phyloP scores from a whole-genome alignment of 441 rosid genomes.

The Pelargonium hybrid region DNA sequence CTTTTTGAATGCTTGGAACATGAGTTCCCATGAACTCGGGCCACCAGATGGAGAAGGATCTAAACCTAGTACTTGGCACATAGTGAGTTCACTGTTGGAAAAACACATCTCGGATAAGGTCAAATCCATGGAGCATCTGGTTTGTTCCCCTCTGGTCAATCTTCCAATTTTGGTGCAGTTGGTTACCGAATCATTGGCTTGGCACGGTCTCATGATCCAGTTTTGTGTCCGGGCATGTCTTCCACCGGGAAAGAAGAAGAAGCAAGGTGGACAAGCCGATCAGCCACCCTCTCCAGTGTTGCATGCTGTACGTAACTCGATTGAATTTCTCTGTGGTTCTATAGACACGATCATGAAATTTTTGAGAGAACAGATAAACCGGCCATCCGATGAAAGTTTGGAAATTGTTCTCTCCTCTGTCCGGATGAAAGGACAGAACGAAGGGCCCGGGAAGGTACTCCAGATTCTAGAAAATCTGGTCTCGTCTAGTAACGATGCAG shows the following conservation, averaged over 20 bases:
- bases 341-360: slow-evolving; percentile 49
- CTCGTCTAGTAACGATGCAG: slow-evolving; percentile 34
- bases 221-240: slow-evolving; percentile 56
- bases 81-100: slow-evolving; percentile 47
- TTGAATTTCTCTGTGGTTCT: slow-evolving; percentile 29
- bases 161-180: slow-evolving; percentile 52
- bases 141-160: slow-evolving; percentile 34
- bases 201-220: slow-evolving; percentile 72
- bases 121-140: slow-evolving; percentile 37
- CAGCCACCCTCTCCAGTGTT: slow-evolving; percentile 34
- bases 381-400: slow-evolving; percentile 43
- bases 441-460: slow-evolving; percentile 64
- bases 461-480: slow-evolving; percentile 35
- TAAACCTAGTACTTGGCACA: slow-evolving; percentile 34
- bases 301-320: slow-evolving; percentile 39
- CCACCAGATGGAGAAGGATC: slow-evolving; percentile 25
- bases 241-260: slow-evolving; percentile 93
- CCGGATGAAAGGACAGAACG: slow-evolving; percentile 28
- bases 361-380: slow-evolving; percentile 36
- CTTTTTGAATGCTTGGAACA: slow-evolving; percentile 73
- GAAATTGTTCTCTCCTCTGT: slow-evolving; percentile 42
- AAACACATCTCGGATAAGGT: slow-evolving; percentile 42
- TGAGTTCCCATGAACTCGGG: slow-evolving; percentile 45
- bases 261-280: slow-evolving; percentile 52
- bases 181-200: slow-evolving; percentile 81